Conservation (phyloP, 1,284 basidiomycete species). For the Cryptococcus depauperatus region DNA sequence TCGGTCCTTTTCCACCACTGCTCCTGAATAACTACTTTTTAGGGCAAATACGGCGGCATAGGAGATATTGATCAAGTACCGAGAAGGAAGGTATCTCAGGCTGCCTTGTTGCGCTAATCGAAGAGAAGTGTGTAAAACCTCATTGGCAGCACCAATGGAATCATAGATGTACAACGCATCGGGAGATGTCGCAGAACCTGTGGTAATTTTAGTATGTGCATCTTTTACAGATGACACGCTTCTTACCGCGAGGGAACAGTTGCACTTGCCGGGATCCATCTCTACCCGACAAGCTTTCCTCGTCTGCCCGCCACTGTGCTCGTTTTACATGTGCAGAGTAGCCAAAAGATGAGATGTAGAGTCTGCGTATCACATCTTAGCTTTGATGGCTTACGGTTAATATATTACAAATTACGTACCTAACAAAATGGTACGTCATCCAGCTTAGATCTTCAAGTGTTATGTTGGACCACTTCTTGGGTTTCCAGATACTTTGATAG, state of each 20-base stretch:
- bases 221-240: too few species aligned
- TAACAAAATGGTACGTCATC: slow-evolving; percentile 44
- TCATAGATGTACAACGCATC: slow-evolving; percentile 45
- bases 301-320: slow-evolving; percentile 34
- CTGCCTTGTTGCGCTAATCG: slow-evolving; percentile 36
- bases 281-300: slow-evolving; percentile 13
- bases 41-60: slow-evolving; percentile 41
- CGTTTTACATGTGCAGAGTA: slow-evolving; percentile 47
- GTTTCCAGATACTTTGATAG: slow-evolving; percentile 19
- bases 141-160: slow-evolving; percentile 41
- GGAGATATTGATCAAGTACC: slow-evolving; percentile 41
- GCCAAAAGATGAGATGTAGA: slow-evolving; percentile 46
- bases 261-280: slow-evolving; percentile 14
- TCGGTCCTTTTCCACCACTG: slow-evolving; percentile 26
- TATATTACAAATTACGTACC: slow-evolving; percentile 8
- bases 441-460: slow-evolving; percentile 31
- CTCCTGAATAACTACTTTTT: slow-evolving; percentile 39
- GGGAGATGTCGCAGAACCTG: slow-evolving; percentile 41
- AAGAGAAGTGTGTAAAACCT: slow-evolving; percentile 41
- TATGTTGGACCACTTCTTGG: slow-evolving; percentile 22
- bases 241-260: slow-evolving; percentile 29
- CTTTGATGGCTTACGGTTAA: too few species aligned
- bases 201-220: background rate
- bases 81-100: slow-evolving; percentile 37
- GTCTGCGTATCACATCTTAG: slow-evolving; percentile 6